These are phyloP conservation scores for Melastoma malabathricum DNA, from an alignment of 345 rosid genomes.

Conservation along the genomic window DNA sequence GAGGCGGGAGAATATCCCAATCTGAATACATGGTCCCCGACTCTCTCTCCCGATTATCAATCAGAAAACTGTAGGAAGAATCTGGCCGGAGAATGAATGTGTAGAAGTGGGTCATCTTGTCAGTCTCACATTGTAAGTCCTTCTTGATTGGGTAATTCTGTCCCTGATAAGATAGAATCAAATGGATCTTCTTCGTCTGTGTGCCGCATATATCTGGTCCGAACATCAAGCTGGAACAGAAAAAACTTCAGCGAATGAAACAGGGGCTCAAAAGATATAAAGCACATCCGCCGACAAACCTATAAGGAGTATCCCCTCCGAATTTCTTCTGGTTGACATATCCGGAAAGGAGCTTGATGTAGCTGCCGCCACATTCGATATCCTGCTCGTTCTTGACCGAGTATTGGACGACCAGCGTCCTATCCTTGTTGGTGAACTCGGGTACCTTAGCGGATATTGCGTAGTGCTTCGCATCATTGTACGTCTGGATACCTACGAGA, in stretches of 20 bases:
- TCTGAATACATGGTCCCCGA: conserved; percentile 85
- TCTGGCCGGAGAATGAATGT: conserved; percentile 90
- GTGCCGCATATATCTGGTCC: conserved; percentile 96
- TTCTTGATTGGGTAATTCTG: conserved; percentile 86
- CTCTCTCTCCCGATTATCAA: conserved; percentile 84
- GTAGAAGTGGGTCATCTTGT: conserved; percentile 85
- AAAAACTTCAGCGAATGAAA: conserved; percentile 1
- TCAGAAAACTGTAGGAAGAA: conserved; percentile 66
- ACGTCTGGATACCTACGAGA: conserved; percentile 66
- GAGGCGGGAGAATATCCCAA: conserved; percentile 95
- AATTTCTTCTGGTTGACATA: conserved; percentile 92
- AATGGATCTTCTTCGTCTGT: conserved; percentile 82
- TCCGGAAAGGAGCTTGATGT: conserved; percentile 88
- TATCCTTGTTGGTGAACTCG: conserved; percentile 72
- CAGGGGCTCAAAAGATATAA: background rate
- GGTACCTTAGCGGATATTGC: conserved; percentile 88
- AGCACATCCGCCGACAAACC: conserved; percentile 23
- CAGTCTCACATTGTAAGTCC: conserved; percentile 87
- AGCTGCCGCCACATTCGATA: conserved; percentile 95
- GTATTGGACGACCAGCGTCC: conserved; percentile 80
- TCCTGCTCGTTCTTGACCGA: conserved; percentile 82
- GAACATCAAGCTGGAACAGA: conserved; percentile 70
- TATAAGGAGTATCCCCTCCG: conserved; percentile 98
- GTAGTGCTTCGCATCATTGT: conserved; percentile 68
- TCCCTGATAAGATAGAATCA: conserved; percentile 81